phyloP scores from a whole-genome alignment of 306 rosid species.

The Carpinus viminea region DNA sequence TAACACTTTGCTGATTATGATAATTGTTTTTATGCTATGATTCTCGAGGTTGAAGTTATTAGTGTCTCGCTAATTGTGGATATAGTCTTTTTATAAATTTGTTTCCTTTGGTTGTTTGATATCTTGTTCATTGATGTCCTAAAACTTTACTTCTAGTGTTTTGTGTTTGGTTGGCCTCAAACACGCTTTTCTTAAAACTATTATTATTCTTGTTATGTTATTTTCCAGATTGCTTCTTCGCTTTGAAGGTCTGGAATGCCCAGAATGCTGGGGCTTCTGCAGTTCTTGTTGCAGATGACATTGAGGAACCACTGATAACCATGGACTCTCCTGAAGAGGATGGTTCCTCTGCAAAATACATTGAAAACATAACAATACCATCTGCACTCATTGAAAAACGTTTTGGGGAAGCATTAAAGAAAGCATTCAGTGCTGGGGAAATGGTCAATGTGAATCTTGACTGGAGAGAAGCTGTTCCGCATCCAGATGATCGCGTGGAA shows the following conservation, averaged over 20 bases:
- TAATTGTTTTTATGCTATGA: background rate
- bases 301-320: constrained; percentile 82
- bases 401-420: constrained; percentile 77
- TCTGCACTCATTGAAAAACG: constrained; percentile 90
- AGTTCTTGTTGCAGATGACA: constrained; percentile 92
- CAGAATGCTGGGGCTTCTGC: constrained; percentile 99
- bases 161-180: constrained; percentile 9
- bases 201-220: constrained; percentile 23
- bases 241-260: constrained; percentile 98
- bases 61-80: background rate
- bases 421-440: constrained; percentile 66
- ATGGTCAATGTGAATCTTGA: constrained; percentile 94
- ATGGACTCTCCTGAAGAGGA: constrained; percentile 98
- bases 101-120: background rate
- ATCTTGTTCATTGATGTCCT: background rate
- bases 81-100: background rate
- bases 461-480: constrained; percentile 99
- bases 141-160: background rate
- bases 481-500: constrained; percentile 98
- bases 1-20: background rate
- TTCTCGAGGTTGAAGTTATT: background rate
- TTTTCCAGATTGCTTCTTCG: constrained; percentile 91
- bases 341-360: constrained; percentile 73
- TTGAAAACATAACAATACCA: constrained; percentile 91
- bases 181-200: constrained; percentile 8